phyloP scores from a whole-genome alignment of 805 yeast species.

The Hanseniaspora occidentalis region DNA sequence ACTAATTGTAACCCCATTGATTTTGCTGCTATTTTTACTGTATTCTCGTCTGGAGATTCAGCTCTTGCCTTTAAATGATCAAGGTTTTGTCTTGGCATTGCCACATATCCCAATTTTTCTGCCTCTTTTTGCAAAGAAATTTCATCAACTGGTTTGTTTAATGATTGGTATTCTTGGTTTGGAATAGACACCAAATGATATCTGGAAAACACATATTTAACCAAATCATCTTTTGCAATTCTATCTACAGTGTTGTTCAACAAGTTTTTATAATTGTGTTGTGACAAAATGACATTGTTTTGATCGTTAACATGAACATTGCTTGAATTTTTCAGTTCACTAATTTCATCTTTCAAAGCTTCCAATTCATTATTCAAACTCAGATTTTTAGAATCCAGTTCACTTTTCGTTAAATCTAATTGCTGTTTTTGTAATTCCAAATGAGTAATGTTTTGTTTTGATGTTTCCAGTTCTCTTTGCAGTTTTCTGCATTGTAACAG shows the following conservation, averaged over 20 bases:
- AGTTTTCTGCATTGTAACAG: slow-evolving; percentile 58
- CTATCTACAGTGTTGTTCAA: slow-evolving; percentile 6
- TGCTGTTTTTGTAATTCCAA: neutral
- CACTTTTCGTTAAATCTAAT: slow-evolving; percentile 1
- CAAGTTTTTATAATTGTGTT: slow-evolving; percentile 8
- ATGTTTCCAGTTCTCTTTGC: slow-evolving; percentile 46
- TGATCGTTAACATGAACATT: slow-evolving; percentile 7
- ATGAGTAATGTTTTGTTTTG: neutral
- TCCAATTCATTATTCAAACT: slow-evolving; percentile 6
- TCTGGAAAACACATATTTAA: slow-evolving; percentile 10
- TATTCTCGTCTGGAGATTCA: slow-evolving; percentile 14
- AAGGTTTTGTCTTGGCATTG: slow-evolving; percentile 21
- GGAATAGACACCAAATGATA: slow-evolving; percentile 15
- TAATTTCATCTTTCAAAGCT: slow-evolving; percentile 12
- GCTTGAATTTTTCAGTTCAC: slow-evolving; percentile 10
- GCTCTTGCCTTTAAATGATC: slow-evolving; percentile 11
- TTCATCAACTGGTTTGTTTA: slow-evolving; percentile 10
- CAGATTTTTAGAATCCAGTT: slow-evolving; percentile 13
- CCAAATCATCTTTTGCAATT: slow-evolving; percentile 12
- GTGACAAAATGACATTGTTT: slow-evolving; percentile 15
- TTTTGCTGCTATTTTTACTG: slow-evolving; percentile 10
- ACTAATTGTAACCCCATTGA: slow-evolving; percentile 14
- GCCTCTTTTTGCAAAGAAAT: slow-evolving; percentile 16
- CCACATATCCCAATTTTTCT: slow-evolving; percentile 11
- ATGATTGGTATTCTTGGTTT: slow-evolving; percentile 15